Base-by-base conservation (phyloP, 2,329 filamentous ascomycete species). In the Fusarium irregulare region DNA sequence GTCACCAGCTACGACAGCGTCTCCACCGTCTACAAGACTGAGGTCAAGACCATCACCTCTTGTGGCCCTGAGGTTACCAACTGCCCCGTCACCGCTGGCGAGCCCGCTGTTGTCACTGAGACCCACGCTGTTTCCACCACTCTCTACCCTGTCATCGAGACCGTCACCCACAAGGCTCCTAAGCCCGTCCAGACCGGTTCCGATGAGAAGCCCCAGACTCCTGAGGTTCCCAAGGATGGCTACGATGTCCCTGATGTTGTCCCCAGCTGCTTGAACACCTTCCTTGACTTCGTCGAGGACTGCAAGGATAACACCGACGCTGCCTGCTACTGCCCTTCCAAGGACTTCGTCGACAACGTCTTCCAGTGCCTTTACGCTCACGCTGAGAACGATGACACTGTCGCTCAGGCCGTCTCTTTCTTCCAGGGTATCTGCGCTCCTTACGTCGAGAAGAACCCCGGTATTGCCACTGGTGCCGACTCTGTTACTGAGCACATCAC, bases 231-330 rank as follows among this genome's bases (percentile, higher is more conserved):
- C 55, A 63, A 70, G 48, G 57, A 61, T n/a, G 60, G 56, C 7
- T 71, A 75, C 20, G 44, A 75, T 30, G 60, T 74, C 49, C 93
- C 94, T 61, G 82, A 85, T 27, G 87, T 94, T 49, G 91, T 98
- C 51, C 94, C 95, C 69, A 89, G 89, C 78, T 98, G 95, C 85
- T 84, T 98, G 82, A 96, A 95, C 88, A 97, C 94, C 76, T 98
- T 93, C 93, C 82, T 97, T 76, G 87, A 88, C 78, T 82, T 86
- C 66, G 87, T 92, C 53, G 65, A 76, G 54, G 84, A 87, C 78
- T 98, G 95, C 88, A 86, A 86, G 75, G 90, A 93, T 83, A 97
- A 97, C 89, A 91, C 91, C 45, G 93, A 97, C 77, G 82, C 86
- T 64, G 81, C 83, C 72, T 98, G 95, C 89, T 97, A 93, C 91